phyloP scores from a whole-genome alignment of 345 rosid species.

The Hibiscus mutabilis region DNA sequence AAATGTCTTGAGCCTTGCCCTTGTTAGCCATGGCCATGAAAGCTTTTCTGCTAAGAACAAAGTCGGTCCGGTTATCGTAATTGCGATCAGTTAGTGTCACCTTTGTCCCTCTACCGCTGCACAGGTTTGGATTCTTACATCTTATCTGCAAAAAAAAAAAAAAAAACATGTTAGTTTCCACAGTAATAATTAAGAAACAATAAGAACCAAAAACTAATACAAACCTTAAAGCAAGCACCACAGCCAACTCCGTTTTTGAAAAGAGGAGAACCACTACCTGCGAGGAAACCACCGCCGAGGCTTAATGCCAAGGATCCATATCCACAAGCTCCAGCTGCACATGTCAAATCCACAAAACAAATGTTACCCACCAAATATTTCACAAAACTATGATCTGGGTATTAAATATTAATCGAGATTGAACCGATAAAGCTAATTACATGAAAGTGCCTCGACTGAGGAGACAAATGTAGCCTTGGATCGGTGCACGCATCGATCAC shows the following conservation, averaged over 20 bases:
- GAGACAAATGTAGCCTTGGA: conserved; percentile 68
- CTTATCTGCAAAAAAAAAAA: conserved; percentile 54
- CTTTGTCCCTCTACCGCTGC: conserved; percentile 54
- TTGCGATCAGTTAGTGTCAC: conserved; percentile 77
- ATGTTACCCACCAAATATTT: conserved; percentile 21
- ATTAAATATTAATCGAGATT: neutral
- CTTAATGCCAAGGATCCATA: conserved; percentile 64
- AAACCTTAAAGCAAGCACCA: conserved; percentile 79
- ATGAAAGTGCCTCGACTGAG: conserved; percentile 52
- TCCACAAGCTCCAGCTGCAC: conserved; percentile 87
- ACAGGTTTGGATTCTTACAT: conserved; percentile 53
- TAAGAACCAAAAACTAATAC: neutral
- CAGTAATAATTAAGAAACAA: neutral
- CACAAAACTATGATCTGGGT: conserved; percentile 22
- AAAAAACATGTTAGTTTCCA: neutral
- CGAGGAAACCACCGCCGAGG: conserved; percentile 58
- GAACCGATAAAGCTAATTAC: conserved; percentile 15
- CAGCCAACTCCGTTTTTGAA: conserved; percentile 85
- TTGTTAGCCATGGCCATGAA: conserved; percentile 68
- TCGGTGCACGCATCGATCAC: conserved; percentile 79
- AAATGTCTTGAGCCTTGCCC: conserved; percentile 39
- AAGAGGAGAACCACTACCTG: conserved; percentile 61
- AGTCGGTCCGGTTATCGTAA: conserved; percentile 50
- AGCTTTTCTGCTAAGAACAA: conserved; percentile 78
- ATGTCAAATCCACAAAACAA: conserved; percentile 6